These are phyloP conservation scores for Vigna angularis DNA, from an alignment of 306 rosid species.

Conservation along the genomic window DNA sequence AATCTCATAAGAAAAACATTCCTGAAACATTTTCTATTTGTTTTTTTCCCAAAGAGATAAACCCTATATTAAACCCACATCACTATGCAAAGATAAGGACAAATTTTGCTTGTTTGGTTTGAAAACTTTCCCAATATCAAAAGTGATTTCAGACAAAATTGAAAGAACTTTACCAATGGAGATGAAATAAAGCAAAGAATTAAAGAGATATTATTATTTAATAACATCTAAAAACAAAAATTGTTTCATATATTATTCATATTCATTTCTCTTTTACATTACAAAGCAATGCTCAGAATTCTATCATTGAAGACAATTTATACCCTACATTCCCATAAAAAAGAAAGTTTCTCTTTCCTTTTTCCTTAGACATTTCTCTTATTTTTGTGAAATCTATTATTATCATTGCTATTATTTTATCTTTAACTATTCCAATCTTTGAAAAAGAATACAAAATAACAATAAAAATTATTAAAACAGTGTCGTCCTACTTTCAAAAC, in stretches of 20 bases:
- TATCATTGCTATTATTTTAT: neutral
- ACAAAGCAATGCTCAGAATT: neutral
- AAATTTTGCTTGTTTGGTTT: neutral
- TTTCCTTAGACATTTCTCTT: neutral
- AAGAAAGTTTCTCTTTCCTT: neutral
- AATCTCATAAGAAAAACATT: neutral
- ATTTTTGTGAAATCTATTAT: too few species aligned
- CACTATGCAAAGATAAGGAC: neutral
- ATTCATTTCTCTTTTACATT: neutral
- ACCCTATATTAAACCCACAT: neutral
- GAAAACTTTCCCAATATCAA: too few species aligned
- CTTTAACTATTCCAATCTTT: too few species aligned
- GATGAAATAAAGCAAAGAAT: neutral
- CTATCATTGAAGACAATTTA: neutral
- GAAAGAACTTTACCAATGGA: too few species aligned
- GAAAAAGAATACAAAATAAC: neutral
- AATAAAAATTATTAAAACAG: neutral
- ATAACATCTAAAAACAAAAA: too few species aligned
- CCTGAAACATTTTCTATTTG: neutral
- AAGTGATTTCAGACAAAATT: neutral
- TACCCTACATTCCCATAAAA: neutral
- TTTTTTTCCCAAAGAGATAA: neutral
- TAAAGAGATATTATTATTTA: neutral
- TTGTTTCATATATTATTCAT: neutral
- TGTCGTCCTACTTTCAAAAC: neutral